Conservation (phyloP, 1,139 yeast species). For the Saccharomyces pastorianus region DNA sequence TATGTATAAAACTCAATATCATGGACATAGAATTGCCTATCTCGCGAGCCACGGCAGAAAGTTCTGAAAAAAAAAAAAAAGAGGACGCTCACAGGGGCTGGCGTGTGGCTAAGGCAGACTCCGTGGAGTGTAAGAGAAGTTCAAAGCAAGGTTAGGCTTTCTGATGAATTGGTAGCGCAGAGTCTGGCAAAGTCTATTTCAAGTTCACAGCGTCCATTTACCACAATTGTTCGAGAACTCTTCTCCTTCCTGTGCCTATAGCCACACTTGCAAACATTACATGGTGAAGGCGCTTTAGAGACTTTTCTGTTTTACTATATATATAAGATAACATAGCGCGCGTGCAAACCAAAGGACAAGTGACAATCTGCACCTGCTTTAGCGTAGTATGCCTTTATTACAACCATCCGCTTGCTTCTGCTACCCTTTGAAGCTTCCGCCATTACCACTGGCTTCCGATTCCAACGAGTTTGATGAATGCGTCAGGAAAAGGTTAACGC, state of each 20-base stretch:
- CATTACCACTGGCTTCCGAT: constrained; percentile 5
- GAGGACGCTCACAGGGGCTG: neutral
- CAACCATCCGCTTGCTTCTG: constrained; percentile 34
- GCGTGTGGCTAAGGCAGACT: neutral
- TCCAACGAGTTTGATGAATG: constrained; percentile 17
- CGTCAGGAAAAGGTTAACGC: constrained; percentile 20
- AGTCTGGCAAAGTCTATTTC: neutral
- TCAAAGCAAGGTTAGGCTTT: neutral
- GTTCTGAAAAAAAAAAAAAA: neutral
- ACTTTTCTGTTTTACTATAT: neutral
- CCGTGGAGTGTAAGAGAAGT: neutral
- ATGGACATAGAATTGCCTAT: neutral
- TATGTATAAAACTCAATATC: neutral
- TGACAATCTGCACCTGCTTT: neutral
- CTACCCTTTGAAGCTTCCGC: constrained; percentile 31
- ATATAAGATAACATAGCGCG: neutral
- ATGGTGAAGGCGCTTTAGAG: neutral
- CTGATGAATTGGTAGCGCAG: neutral
- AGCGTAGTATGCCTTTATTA: constrained; percentile 28
- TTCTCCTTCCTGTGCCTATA: neutral
- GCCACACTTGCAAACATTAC: neutral
- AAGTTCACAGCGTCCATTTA: neutral
- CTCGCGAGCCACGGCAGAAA: neutral
- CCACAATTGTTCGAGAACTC: neutral
- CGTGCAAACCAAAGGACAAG: neutral